Percentiles rank a stretch among this genome's conserved stretches.
phyloP scores from a whole-genome alignment of 352 stramenopile species.

The Phytopythium chamaehyphon region DNA sequence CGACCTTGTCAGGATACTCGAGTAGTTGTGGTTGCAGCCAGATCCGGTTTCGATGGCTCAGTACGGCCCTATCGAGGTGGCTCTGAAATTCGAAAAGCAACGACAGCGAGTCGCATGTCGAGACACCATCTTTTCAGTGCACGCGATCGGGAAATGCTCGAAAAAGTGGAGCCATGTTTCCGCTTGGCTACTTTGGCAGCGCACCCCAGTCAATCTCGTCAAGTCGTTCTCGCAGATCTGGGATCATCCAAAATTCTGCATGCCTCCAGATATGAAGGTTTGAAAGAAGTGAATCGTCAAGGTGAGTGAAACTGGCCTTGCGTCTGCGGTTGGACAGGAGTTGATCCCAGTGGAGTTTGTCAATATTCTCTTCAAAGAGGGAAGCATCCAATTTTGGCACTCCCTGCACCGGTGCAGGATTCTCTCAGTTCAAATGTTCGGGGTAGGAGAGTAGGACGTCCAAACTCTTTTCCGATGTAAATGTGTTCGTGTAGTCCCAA shows the following conservation, averaged over 20 bases:
- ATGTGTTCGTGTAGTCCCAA: no score
- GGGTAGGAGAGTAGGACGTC: not conserved
- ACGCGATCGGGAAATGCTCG: not conserved
- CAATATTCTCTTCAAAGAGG: not conserved
- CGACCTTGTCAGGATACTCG: not conserved
- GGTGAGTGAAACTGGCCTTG: no score
- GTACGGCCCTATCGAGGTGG: not conserved
- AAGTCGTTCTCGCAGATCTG: not conserved
- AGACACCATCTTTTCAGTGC: not conserved
- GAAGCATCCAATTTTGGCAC: not conserved
- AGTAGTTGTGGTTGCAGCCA: no score
- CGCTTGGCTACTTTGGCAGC: not conserved
- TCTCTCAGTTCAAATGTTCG: not conserved
- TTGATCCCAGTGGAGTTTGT: not conserved
- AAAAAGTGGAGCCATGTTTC: not conserved
- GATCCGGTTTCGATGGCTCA: no score
- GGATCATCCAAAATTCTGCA: not conserved
- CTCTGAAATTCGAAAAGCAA: not conserved
- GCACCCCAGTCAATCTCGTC: not conserved
- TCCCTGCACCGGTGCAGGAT: not conserved
- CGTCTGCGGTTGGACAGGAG: not conserved
- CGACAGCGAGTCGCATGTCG: not conserved
- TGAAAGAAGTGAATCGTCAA: no score
- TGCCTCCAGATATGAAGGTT: no score
- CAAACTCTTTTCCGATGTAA: no score